Percentiles rank a stretch among this genome's conserved stretches.
Evolutionary conservation across 2,329 filamentous ascomycete species (phyloP).

Genomic region (Mycosphaerella arachidis): DNA sequence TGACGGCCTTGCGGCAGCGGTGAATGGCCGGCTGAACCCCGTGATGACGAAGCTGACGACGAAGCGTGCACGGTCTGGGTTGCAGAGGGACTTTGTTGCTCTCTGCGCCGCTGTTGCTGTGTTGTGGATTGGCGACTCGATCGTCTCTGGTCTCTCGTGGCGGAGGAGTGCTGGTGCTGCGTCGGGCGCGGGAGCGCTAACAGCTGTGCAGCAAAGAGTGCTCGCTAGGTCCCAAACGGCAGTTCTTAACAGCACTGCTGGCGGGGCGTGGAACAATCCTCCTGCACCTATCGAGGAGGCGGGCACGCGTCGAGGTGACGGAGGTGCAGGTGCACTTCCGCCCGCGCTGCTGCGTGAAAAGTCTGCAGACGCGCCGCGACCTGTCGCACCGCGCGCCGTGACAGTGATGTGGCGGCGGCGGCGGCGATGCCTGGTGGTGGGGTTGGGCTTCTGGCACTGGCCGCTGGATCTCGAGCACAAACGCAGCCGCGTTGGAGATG

Average conservation of each 20-base stretch:
- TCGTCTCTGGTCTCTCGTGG: background rate
- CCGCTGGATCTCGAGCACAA: background rate
- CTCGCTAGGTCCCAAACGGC: slow-evolving; percentile 3
- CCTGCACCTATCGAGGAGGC: background rate
- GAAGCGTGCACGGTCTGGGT: slow-evolving; percentile 11
- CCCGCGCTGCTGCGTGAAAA: background rate
- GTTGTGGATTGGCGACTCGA: background rate
- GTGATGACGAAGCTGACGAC: slow-evolving; percentile 8
- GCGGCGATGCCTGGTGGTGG: background rate
- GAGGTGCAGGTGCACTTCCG: background rate
- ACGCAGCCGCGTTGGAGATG: background rate
- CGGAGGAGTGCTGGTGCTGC: background rate
- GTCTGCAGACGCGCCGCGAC: background rate
- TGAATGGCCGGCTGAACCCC: slow-evolving; percentile 17
- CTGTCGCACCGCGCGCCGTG: background rate
- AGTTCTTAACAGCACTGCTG: slow-evolving; percentile 8
- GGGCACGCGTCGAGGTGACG: background rate
- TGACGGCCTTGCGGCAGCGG: slow-evolving; percentile 11
- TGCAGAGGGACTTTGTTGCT: background rate
- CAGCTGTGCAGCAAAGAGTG: background rate
- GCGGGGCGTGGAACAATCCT: background rate
- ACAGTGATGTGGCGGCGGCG: background rate
- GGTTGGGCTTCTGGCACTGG: background rate
- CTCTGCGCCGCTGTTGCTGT: background rate
- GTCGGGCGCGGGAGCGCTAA: slow-evolving; percentile 9